phyloP scores from a whole-genome alignment of 441 rosid species.

The Aleurites moluccanus region DNA sequence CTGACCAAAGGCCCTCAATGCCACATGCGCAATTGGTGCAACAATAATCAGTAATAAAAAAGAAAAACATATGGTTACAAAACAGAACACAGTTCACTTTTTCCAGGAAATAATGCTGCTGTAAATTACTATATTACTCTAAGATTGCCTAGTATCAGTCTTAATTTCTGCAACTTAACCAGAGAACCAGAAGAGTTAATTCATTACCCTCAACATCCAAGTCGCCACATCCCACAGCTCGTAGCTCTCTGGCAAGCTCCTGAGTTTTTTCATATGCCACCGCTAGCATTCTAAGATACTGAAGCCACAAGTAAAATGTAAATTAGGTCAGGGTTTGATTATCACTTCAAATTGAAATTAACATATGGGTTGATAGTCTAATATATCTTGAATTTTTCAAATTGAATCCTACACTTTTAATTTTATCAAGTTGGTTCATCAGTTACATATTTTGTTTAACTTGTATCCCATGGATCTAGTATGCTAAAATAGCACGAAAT shows the following conservation, averaged over 20 bases:
- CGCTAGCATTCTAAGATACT: slow-evolving; percentile 99
- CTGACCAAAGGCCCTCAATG: slow-evolving; percentile 5
- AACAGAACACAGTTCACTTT: slow-evolving; percentile 17
- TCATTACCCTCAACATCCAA: slow-evolving; percentile 92
- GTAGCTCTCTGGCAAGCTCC: slow-evolving; percentile 96
- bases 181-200: slow-evolving; percentile 19
- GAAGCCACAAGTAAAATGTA: slow-evolving; percentile 47
- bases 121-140: background rate
- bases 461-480: background rate
- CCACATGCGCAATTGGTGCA: background rate
- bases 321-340: slow-evolving; percentile 26
- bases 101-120: background rate
- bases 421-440: background rate
- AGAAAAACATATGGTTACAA: slow-evolving; percentile 9
- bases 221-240: slow-evolving; percentile 96
- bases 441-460: background rate
- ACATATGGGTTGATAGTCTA: background rate
- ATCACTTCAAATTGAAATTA: slow-evolving; percentile 22
- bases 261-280: slow-evolving; percentile 98
- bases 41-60: background rate
- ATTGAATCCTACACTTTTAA: background rate
- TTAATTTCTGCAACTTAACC: slow-evolving; percentile 14
- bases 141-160: background rate
- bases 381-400: background rate
- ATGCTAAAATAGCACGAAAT: background rate